These are phyloP conservation scores for Atkinsonella hypoxylon DNA, from an alignment of 2,329 filamentous ascomycete genomes.

Conservation along the genomic window DNA sequence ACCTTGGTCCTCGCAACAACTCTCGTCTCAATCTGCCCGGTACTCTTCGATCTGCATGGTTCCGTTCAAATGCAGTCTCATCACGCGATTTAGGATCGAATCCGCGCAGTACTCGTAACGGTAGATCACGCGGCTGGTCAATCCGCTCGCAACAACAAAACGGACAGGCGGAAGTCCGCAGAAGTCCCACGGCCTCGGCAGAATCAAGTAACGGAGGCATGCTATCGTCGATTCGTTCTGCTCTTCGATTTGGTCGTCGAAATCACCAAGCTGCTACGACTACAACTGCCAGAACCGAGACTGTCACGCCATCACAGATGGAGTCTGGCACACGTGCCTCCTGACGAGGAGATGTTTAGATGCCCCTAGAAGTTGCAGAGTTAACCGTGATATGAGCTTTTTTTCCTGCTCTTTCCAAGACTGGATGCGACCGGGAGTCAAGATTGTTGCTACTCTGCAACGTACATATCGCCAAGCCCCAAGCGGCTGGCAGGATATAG, in stretches of 20 bases:
- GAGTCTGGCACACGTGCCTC: conserved; percentile 28
- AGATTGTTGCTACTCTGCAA: neutral
- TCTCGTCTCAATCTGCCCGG: conserved; percentile 36
- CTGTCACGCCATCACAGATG: conserved; percentile 33
- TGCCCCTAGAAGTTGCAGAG: too few relatives aligned
- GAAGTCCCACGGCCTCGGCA: neutral
- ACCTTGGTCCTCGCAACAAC: conserved; percentile 25
- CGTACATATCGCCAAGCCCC: neutral
- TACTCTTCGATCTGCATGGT: conserved; percentile 29
- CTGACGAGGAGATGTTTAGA: neutral
- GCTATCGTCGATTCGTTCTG: conserved; percentile 21
- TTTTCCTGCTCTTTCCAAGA: too few relatives aligned
- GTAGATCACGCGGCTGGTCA: conserved; percentile 1
- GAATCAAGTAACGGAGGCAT: conserved; percentile 12
- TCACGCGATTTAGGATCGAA: neutral
- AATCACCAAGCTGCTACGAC: conserved; percentile 10
- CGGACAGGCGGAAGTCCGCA: conserved; percentile 8
- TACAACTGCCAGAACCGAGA: conserved; percentile 11
- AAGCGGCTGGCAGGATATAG: neutral
- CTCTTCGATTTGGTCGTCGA: conserved; percentile 20
- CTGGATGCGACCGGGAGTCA: too few relatives aligned
- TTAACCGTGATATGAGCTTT: too few relatives aligned
- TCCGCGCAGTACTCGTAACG: neutral
- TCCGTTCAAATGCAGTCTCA: conserved; percentile 11
- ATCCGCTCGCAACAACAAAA: neutral